Evolutionary conservation across 2,329 filamentous ascomycete genomes (phyloP), one percentile per base, ranked within the genome.

Genomic region (Fusarium ambrosium): DNA sequence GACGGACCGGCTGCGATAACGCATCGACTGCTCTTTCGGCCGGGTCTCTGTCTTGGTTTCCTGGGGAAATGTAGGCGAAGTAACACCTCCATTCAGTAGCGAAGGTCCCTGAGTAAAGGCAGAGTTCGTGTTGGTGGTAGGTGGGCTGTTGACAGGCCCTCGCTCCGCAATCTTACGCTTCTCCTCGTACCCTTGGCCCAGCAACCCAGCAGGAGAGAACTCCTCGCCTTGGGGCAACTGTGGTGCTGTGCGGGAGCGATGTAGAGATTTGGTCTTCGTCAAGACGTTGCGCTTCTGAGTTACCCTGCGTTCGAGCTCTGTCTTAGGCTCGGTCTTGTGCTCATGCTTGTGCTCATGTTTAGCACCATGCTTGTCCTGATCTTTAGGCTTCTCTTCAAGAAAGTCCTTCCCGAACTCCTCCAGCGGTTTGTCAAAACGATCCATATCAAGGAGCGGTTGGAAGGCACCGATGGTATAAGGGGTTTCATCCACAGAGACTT

Each of bases 381-480:
- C 18, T 45, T 74, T 63, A 2, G 69, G 43, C 37, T 76, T 69
- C 8, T 68, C 48, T 10, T 71, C 56, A 34, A 66, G 77, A 66
- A 85, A 81, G 66, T 87, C 83, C 61, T 87, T 88, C 18, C 86
- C 86, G 62, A 87, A 87, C 16, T 88, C 85, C 14, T 87, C 87
- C 1, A 88, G 70, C 10, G 86, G 85, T 77, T 88, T 87, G 68
- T 89, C 87, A 75, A 92, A 90, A 9, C 87, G 86, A 43, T 88
- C 85, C 78, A 91, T 83, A 69, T 94, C 91, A 10, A 95, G 81
- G 4, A 95, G 82, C 1, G 94, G 92, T 74, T 90, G 87, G 81
- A 93, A 93, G 2, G 89, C 88, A 6, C 92, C 92, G 62, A 94
- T 92, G 77, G 84, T 90, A 86, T 87, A 93, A 64, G 84, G 89